These are phyloP conservation scores for Boletus rex-veris DNA, from an alignment of 768 basidiomycete genomes.

Conservation along the genomic window DNA sequence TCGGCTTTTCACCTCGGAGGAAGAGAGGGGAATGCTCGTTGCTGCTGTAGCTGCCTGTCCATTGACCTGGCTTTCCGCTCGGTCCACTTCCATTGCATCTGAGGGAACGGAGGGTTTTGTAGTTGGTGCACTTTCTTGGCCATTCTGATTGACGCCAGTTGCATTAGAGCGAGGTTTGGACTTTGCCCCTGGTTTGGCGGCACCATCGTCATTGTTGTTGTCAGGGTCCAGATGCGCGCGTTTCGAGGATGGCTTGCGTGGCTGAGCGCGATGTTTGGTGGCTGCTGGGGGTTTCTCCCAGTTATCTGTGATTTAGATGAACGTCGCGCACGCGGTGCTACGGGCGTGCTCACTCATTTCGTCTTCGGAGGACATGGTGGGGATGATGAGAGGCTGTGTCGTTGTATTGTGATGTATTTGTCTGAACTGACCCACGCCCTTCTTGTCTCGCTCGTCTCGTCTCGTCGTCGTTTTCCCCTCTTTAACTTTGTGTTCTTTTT, in stretches of 20 bases:
- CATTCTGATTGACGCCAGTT: constrained; percentile 3
- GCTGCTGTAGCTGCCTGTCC: constrained; percentile 1
- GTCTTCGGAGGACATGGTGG: constrained; percentile 31
- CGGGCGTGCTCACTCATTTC: constrained; percentile 28
- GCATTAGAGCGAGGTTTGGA: constrained; percentile 13
- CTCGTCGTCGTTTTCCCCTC: background rate
- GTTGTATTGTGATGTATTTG: constrained; percentile 17
- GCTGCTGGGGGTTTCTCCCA: constrained; percentile 14
- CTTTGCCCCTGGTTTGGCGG: constrained; percentile 11
- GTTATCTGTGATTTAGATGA: constrained; percentile 28
- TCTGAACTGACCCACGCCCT: background rate
- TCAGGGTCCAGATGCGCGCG: background rate
- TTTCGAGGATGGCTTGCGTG: constrained; percentile 21
- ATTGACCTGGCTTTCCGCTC: background rate
- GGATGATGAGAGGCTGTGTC: constrained; percentile 19
- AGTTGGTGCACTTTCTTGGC: constrained; percentile 7
- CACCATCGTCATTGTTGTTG: background rate
- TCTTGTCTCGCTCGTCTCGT: background rate
- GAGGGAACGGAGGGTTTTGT: constrained; percentile 9
- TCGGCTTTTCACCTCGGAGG: constrained; percentile 13
- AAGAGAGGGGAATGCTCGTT: constrained; percentile 7
- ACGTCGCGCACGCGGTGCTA: constrained; percentile 5
- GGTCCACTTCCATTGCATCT: constrained; percentile 16
- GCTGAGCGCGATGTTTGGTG: constrained; percentile 14
- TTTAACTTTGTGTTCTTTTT: background rate